phyloP scores from a whole-genome alignment of 352 stramenopile genomes.

The Nothophytophthora sp. region DNA sequence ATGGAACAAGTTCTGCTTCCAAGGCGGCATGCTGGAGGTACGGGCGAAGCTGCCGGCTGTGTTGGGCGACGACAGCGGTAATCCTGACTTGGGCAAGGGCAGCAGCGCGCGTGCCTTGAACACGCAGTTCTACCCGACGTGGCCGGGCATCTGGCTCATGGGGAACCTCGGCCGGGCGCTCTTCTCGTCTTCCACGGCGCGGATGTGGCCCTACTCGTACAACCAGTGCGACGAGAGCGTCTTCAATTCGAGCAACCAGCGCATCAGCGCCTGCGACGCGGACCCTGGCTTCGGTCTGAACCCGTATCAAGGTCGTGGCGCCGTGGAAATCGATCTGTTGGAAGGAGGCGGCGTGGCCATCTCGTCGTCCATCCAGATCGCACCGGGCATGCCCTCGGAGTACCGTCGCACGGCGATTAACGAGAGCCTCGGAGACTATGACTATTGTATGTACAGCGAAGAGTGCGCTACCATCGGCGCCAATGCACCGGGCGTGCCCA shows the following conservation, averaged over 20 bases:
- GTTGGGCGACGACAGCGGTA: conserved; percentile 56
- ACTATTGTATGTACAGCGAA: conserved; percentile 47
- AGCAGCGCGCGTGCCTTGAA: conserved; percentile 41
- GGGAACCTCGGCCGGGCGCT: conserved; percentile 95
- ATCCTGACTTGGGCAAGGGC: conserved; percentile 76
- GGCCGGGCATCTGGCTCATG: conserved; percentile 96
- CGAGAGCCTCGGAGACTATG: conserved; percentile 20
- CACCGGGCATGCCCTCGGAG: conserved; percentile 51
- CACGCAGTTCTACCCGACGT: conserved; percentile 72
- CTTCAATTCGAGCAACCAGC: conserved; percentile 73
- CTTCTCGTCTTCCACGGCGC: conserved; percentile 92
- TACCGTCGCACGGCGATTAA: conserved; percentile 47
- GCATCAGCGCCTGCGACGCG: conserved; percentile 89
- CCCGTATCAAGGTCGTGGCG: conserved; percentile 85
- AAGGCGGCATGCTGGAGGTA: conserved; percentile 91
- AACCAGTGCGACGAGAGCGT: conserved; percentile 89
- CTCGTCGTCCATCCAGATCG: conserved; percentile 79
- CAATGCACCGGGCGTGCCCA: conserved; percentile 61
- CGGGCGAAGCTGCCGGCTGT: conserved; percentile 89
- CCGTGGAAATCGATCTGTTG: conserved; percentile 96
- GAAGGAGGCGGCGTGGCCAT: conserved; percentile 80
- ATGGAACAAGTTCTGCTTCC: conserved; percentile 97
- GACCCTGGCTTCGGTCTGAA: conserved; percentile 93
- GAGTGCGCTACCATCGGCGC: conserved; percentile 46
- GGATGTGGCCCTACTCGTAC: conserved; percentile 97